Evolutionary conservation across 768 basidiomycete genomes (phyloP).

Genomic region (Hericium alpestre): DNA sequence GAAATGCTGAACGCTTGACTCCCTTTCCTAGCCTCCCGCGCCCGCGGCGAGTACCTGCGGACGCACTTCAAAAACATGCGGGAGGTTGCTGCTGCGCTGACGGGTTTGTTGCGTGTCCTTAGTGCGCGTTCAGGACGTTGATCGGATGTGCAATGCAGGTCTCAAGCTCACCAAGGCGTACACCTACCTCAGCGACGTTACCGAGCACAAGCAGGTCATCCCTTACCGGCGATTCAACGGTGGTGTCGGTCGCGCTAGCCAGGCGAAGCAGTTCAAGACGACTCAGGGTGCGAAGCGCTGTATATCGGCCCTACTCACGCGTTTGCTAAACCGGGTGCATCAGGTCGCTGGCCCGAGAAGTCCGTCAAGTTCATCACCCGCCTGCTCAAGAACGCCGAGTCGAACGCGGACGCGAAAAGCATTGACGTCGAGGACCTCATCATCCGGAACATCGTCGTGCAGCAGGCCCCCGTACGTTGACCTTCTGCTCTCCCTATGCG

Average conservation of each 20-base stretch:
- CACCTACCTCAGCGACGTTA: constrained; percentile 84
- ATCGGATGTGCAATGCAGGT: constrained; percentile 37
- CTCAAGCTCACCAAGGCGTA: constrained; percentile 92
- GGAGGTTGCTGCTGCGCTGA: constrained; percentile 91
- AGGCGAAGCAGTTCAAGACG: constrained; percentile 93
- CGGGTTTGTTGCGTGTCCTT: constrained; percentile 43
- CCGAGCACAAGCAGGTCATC: constrained; percentile 93
- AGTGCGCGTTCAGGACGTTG: constrained; percentile 1
- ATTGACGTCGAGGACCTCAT: constrained; percentile 83
- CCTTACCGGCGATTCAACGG: constrained; percentile 95
- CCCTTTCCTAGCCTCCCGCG: constrained; percentile 58
- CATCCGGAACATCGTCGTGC: constrained; percentile 96
- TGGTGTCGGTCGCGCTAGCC: constrained; percentile 88
- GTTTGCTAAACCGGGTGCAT: background rate
- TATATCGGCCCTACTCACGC: background rate
- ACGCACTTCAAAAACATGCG: constrained; percentile 99
- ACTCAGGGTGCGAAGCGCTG: constrained; percentile 68
- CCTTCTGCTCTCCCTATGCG: background rate
- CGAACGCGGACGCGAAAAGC: constrained; percentile 97
- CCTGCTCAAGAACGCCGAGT: constrained; percentile 96
- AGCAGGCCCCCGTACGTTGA: constrained; percentile 87
- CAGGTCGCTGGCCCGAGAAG: constrained; percentile 99
- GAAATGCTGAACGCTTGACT: constrained; percentile 6
- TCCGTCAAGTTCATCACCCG: constrained; percentile 91
- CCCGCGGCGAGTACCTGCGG: constrained; percentile 93